These are phyloP conservation scores for Mortierella sp. DNA, from an alignment of 371 early-diverging fungal genomes.

Conservation along the genomic window DNA sequence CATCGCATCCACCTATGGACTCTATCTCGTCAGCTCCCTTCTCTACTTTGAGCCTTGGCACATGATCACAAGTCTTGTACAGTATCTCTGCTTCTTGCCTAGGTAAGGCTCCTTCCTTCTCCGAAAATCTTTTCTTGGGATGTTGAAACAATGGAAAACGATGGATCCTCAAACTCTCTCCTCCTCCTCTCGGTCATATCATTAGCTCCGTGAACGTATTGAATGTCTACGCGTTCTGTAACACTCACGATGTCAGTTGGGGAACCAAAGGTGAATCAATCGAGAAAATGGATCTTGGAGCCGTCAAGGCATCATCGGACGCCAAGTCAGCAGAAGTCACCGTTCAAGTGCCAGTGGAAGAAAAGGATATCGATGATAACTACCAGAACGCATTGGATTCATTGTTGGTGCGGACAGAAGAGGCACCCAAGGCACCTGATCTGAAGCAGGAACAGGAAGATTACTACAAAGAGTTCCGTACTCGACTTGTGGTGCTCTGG, in stretches of 20 bases:
- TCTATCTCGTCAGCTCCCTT: constrained; percentile 80
- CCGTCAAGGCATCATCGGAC: constrained; percentile 40
- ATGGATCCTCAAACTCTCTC: not conserved
- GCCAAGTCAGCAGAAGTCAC: constrained; percentile 49
- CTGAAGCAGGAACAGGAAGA: constrained; percentile 84
- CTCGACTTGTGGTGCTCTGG: constrained; percentile 84
- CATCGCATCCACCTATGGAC: constrained; percentile 82
- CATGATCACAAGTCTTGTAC: constrained; percentile 89
- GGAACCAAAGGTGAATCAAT: constrained; percentile 90
- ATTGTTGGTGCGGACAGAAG: constrained; percentile 54
- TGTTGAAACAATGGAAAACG: not conserved
- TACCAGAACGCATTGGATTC: constrained; percentile 75
- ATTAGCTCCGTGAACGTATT: constrained; percentile 81
- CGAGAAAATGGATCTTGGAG: constrained; percentile 42
- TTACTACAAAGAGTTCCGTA: constrained; percentile 86
- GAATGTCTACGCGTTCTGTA: constrained; percentile 94
- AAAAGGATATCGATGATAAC: constrained; percentile 60
- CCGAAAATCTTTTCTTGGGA: not conserved
- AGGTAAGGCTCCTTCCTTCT: constrained; percentile 34
- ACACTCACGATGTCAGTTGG: constrained; percentile 94
- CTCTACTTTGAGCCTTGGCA: constrained; percentile 94
- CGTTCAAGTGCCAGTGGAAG: constrained; percentile 52
- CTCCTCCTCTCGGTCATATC: not conserved
- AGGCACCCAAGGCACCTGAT: constrained; percentile 67
- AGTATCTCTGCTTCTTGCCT: constrained; percentile 90